Base-by-base conservation (phyloP, 2,329 filamentous ascomycete species). In the Ustilaginoidea virens region DNA sequence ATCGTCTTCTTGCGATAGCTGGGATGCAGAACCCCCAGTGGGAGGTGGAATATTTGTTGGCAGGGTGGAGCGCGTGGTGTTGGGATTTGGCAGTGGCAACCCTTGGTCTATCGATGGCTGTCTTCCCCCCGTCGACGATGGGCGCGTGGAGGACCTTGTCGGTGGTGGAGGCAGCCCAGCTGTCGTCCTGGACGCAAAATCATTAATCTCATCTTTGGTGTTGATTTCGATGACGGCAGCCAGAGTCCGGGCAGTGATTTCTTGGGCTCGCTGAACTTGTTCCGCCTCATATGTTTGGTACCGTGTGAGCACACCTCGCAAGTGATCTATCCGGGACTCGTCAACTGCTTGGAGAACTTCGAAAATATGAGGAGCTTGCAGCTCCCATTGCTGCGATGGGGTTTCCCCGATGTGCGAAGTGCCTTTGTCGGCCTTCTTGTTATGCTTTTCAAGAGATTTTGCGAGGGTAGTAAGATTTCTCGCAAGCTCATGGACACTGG, bases 211-310 rank as follows among this genome's bases (percentile, higher is more conserved):
- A 45, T 79, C 79, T 12, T 74, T 70, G 0, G 86, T 92, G 48
- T 82, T 78, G 23, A 94, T 73, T 48, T 92, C 90, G 28, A 98
- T 63, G 41, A 96, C 65, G 7, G 76, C 66, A 39, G 82, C 83
- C 33, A 98, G 59, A 16, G 82, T 82, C 35, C 76, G 74, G 48
- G 90, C 85, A 16, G 83, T 75, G 9, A 76, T 73, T 34, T 72
- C 61, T 36, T 82, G 73, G 35, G 68, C 75, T 33, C 79, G 70
- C 51, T 92, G 80, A 11, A 87, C 74, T 41, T 81, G 74, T 47
- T 98, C 90, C 17, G 82, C 71, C 51, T 96, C 87, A 48, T 92
- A 79, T 0, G 90, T 98, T 52, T 92, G 77, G 43, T 87, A 80
- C 46, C 94, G 86, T 1, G 90, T 96, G 35, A 98, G 66, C 23